Evolutionary conservation across 306 rosid species (phyloP), one percentile per base, ranked within the genome.

Genomic region (Calophaca sinica): DNA sequence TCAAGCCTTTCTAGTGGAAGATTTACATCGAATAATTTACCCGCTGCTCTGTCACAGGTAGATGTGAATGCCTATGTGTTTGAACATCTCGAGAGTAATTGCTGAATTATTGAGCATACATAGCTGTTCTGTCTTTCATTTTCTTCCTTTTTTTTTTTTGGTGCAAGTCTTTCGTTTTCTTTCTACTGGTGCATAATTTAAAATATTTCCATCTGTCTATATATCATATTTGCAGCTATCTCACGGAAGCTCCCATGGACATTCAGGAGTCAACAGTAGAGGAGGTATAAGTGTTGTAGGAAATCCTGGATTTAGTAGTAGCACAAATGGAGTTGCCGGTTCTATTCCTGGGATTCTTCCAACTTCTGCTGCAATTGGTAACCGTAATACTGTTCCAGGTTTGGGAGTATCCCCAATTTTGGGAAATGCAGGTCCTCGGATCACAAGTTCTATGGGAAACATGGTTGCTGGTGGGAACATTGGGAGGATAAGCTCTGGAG

Each of bases 271-370:
- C 78, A 71, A 94, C 70, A 96, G 76, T 81, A 92, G 99, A 90
- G 99, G 98, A 91, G 96, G 99, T 90, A 84, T 90, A 80, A 90
- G 83, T 94, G 96, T 94, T 69, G 96, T 92, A 62, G 98, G 97
- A 81, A 94, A 88, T 48, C 98, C 98, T 87, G 99, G 99, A 84
- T 96, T 88, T 90, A 90, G 87, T 88, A 92, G 88, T 88, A 87
- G 86, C 91, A 76, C 97, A 89, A 96, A 90, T 89, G 99, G 97
- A 81, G 94, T 96, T 86, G 96, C 93, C 35, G 93, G 97, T 85
- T 91, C 99, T 84, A 90, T 94, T 83, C 99, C 99, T 79, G 99
- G 99, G 85, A 92, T 92, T 92, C 91, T 96, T 83, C 89, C 99
- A 77, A 87, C 96, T 66, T 92, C 99, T 79, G 96, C 89, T 87